Evolutionary conservation across 371 early-diverging fungal species (phyloP).

Genomic region (Nematocida homosporus): DNA sequence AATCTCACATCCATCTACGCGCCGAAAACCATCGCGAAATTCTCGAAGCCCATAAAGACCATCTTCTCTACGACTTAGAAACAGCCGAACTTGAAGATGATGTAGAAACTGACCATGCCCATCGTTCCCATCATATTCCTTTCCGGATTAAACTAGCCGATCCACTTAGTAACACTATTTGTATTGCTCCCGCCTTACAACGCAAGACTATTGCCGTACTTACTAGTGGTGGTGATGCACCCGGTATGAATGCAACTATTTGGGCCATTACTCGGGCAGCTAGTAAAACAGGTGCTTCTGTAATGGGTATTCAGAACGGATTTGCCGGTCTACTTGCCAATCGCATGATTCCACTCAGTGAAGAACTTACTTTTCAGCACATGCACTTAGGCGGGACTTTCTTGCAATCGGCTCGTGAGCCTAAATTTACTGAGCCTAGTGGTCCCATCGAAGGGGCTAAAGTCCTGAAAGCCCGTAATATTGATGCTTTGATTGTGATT

Average conservation of each 20-base stretch:
- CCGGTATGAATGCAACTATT: constrained; percentile 96
- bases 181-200: constrained; percentile 38
- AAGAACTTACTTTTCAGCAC: constrained; percentile 81
- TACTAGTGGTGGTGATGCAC: constrained; percentile 95
- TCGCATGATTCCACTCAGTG: constrained; percentile 78
- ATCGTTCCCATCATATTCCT: constrained; percentile 44
- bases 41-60: constrained; percentile 40
- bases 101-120: constrained; percentile 39
- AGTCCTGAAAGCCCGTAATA: constrained; percentile 80
- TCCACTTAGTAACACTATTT: constrained; percentile 39
- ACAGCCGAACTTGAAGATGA: constrained; percentile 46
- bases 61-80: constrained; percentile 34
- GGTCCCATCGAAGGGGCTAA: constrained; percentile 80
- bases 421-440: constrained; percentile 75
- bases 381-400: constrained; percentile 84
- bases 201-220: constrained; percentile 74
- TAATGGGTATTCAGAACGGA: constrained; percentile 76
- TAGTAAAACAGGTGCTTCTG: constrained; percentile 57
- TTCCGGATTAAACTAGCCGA: constrained; percentile 47
- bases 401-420: constrained; percentile 87
- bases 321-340: constrained; percentile 91
- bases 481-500: constrained; percentile 86
- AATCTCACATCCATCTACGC: constrained; percentile 35
- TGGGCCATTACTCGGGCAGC: constrained; percentile 82
- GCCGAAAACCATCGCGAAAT: constrained; percentile 49